These are phyloP conservation scores for Tilletia horrida DNA, from an alignment of 1,284 basidiomycete species.

Conservation along the genomic window DNA sequence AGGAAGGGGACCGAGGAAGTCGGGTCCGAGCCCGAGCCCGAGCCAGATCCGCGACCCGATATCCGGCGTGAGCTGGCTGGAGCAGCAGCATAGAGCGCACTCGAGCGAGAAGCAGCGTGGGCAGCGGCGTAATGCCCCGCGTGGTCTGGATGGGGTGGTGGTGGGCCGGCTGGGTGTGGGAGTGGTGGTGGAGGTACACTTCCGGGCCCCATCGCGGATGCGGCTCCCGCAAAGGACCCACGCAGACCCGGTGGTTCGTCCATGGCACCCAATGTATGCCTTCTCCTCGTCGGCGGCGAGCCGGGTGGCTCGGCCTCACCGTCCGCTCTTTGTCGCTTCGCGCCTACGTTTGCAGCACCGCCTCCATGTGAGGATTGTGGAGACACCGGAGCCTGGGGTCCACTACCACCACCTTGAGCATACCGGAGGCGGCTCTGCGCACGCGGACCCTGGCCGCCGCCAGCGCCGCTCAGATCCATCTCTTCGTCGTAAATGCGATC, in stretches of 20 bases:
- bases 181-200: too few species aligned
- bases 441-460: not conserved
- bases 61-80: not conserved
- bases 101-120: not conserved
- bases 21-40: constrained; percentile 15
- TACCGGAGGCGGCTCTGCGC: not conserved
- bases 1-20: constrained; percentile 7
- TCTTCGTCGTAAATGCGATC: not conserved
- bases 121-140: too few species aligned
- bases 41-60: constrained; percentile 5
- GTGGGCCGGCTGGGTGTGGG: too few species aligned
- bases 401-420: too few species aligned
- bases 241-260: constrained; percentile 9
- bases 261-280: constrained; percentile 16
- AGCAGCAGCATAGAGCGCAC: too few species aligned
- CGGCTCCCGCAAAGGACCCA: not conserved
- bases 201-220: too few species aligned
- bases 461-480: not conserved
- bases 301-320: not conserved
- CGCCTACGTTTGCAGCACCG: not conserved
- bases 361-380: constrained; percentile 1
- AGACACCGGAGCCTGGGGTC: not conserved
- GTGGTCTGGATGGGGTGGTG: too few species aligned
- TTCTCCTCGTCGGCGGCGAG: not conserved
- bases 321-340: constrained; percentile 6